Conservation (phyloP, 176 grass and related monocot genomes). For the Puccinellia tenuiflora region DNA sequence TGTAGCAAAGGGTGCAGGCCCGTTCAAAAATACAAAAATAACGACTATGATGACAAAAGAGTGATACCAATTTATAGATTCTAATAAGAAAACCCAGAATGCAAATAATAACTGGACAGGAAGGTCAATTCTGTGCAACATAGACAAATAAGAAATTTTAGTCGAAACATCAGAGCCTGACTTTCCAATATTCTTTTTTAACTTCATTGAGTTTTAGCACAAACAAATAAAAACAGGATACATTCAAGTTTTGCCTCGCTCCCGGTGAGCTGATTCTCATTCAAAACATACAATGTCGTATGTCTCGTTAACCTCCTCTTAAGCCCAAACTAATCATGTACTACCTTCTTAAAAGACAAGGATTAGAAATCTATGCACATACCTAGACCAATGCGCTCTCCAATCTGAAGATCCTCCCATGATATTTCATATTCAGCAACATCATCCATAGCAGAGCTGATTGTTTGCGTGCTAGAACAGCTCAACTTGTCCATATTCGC, state of each 20-base stretch:
- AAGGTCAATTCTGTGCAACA: background rate
- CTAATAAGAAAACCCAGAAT: background rate
- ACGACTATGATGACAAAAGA: background rate
- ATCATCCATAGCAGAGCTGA: conserved; percentile 64
- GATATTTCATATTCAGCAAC: conserved; percentile 80
- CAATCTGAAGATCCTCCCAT: conserved; percentile 96
- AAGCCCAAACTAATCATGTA: background rate
- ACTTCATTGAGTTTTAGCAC: background rate
- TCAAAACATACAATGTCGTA: background rate
- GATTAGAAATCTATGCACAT: conserved; percentile 21
- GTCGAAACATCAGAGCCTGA: background rate
- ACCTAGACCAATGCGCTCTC: conserved; percentile 97
- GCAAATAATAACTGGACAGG: background rate
- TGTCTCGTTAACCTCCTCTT: background rate
- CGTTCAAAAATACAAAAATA: conserved; percentile 10
- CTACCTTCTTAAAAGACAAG: background rate
- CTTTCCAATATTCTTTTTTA: background rate
- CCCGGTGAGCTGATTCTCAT: background rate
- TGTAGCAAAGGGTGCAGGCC: background rate
- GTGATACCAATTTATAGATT: background rate
- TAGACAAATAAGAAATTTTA: background rate
- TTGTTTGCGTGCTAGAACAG: conserved; percentile 46
- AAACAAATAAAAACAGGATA: background rate
- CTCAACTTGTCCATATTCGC: conserved; percentile 37
- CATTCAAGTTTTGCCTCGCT: background rate